A percentile compares a stretch with the other conserved stretches of the same genome.
Evolutionary conservation across 805 yeast species (phyloP).

Genomic region (Pichia sporocuriosa): DNA sequence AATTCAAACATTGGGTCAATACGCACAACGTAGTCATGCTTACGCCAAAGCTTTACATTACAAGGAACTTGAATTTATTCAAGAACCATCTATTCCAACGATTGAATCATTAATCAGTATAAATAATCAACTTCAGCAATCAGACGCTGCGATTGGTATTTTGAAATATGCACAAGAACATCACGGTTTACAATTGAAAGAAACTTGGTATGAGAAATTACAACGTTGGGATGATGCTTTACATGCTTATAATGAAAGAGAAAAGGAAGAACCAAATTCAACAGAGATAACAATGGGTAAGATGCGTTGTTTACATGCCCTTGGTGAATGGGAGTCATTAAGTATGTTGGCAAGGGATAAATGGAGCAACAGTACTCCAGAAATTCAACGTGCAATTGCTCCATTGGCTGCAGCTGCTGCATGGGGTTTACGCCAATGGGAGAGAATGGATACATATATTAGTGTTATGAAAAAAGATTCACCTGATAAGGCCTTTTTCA

Average conservation of each 20-base stretch:
- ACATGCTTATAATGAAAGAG: conserved; percentile 80
- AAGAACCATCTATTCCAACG: conserved; percentile 86
- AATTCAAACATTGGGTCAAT: conserved; percentile 82
- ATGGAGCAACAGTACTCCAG: conserved; percentile 72
- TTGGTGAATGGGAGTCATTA: conserved; percentile 97
- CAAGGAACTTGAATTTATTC: conserved; percentile 89
- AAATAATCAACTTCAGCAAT: conserved; percentile 90
- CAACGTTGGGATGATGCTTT: conserved; percentile 99
- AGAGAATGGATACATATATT: conserved; percentile 85
- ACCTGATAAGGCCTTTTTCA: conserved; percentile 92
- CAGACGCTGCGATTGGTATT: conserved; percentile 97
- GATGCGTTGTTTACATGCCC: conserved; percentile 94
- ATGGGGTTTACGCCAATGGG: conserved; percentile 98
- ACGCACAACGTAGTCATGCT: conserved; percentile 93
- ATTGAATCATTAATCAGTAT: conserved; percentile 88
- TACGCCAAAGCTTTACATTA: conserved; percentile 96
- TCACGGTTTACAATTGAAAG: conserved; percentile 85
- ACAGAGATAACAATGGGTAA: conserved; percentile 94
- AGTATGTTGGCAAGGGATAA: conserved; percentile 78
- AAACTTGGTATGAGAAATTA: conserved; percentile 95
- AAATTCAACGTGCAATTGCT: conserved; percentile 76
- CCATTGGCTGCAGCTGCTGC: conserved; percentile 99
- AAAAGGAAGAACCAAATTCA: conserved; percentile 54
- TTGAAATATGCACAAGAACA: conserved; percentile 89
- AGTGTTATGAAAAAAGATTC: conserved; percentile 85